Base-by-base conservation (phyloP, 2,329 filamentous ascomycete genomes). In the Penicillium sp. region DNA sequence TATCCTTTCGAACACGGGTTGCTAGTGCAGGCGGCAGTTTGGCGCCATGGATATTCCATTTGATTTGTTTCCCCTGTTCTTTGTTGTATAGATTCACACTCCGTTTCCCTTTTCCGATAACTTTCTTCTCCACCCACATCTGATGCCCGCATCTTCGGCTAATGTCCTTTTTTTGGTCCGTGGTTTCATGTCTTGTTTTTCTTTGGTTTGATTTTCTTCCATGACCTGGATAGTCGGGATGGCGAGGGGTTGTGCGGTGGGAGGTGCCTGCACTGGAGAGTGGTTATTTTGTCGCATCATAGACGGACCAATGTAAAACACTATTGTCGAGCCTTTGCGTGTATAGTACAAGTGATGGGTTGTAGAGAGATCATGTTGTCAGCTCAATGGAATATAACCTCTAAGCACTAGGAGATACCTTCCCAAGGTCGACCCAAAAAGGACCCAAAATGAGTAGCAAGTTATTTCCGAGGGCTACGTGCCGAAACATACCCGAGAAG, bases 261-360 rank as follows among this genome's bases (percentile, higher is more conserved):
- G 61, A 58, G 59, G 61, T 63, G 65, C 65, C 65, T 63, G 62
- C 60, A 58, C 62, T 57, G 62, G 65, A 62, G 66, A 65, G 59
- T 68, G 67, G 61, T 66, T 66, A 56, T 66, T 65, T 60, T 67
- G 68, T 70, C 59, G 66, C 70, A 71, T 72, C 65, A 73, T 74
- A 74, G 71, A 74, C 65, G 69, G 68, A 69, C 65, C 66, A 73
- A 73, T 74, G 71, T 73, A 73, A 73, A 73, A 72, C 68, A 71
- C 45, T 55, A 62, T 68, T 62, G 57, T 54, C 24, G 37, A 51
- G 45, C 21, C 26, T 52, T 33, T 53, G 26, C 46, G 31, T 49
- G 35, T 49, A 35, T 46, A 49, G 24, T 49, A 43, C 49, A 52
- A n/a, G 26, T 27, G 3, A 48, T 26, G 31, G 47, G 22, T 27